Conservation (phyloP, 1,284 basidiomycete species). For the Cryptococcus sp. region DNA sequence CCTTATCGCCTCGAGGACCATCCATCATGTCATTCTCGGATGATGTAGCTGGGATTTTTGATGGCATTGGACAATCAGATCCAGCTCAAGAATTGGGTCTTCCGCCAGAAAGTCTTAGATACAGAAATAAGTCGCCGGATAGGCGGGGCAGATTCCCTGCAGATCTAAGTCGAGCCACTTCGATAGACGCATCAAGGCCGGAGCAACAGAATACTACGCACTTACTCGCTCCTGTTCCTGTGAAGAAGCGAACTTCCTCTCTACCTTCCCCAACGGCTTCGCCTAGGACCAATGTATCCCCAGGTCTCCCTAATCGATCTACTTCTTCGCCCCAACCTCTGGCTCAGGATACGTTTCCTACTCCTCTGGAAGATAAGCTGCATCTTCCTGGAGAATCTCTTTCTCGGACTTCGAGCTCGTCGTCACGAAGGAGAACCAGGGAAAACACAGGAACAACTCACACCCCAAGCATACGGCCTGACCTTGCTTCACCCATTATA, state of each 20-base stretch:
- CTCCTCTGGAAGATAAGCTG: background rate
- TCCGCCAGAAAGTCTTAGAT: slow-evolving; percentile 24
- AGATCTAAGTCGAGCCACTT: slow-evolving; percentile 3
- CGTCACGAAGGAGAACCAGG: background rate
- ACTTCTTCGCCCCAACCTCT: slow-evolving; percentile 2
- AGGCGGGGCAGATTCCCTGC: background rate
- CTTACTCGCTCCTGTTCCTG: slow-evolving; percentile 1
- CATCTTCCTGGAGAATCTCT: background rate
- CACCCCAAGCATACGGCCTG: no score
- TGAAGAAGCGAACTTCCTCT: slow-evolving; percentile 8
- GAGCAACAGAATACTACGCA: no score
- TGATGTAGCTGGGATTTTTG: slow-evolving; percentile 39
- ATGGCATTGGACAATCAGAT: slow-evolving; percentile 28
- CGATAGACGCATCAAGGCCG: background rate
- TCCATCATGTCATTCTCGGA: slow-evolving; percentile 30
- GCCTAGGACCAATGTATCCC: background rate
- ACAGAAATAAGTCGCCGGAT: background rate
- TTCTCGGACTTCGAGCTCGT: background rate
- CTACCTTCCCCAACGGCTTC: slow-evolving; percentile 2
- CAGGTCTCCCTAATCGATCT: background rate
- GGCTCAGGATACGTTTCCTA: background rate
- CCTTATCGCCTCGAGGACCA: slow-evolving; percentile 9
- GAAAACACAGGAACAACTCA: no score
- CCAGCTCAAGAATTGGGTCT: slow-evolving; percentile 35
- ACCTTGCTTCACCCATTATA: background rate